Percentiles rank a stretch among this genome's conserved stretches.
phyloP scores from a whole-genome alignment of 352 stramenopile species.

The Discostella stelligera region DNA sequence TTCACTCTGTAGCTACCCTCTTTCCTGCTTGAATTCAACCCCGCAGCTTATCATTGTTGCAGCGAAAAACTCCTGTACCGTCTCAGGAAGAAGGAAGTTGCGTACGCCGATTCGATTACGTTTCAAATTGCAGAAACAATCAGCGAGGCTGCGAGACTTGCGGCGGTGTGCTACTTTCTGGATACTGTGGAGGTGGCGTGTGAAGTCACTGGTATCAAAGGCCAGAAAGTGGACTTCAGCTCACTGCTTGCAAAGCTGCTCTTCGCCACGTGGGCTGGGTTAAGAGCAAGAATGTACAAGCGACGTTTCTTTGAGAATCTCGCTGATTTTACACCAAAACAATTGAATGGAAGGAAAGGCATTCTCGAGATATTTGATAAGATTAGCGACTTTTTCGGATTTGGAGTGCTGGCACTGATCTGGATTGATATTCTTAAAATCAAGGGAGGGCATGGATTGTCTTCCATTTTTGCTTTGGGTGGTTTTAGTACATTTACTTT shows the following conservation, averaged over 20 bases:
- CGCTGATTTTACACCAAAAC: conserved; percentile 28
- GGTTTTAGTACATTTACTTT: conserved; percentile 48
- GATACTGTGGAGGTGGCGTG: conserved; percentile 44
- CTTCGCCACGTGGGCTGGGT: conserved; percentile 30
- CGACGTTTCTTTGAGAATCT: conserved; percentile 27
- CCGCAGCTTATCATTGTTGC: no score
- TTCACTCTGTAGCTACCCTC: conserved; percentile 1
- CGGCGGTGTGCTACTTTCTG: conserved; percentile 37
- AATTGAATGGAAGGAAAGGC: conserved; percentile 17
- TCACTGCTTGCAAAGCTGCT: conserved; percentile 34
- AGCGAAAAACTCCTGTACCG: conserved; percentile 28
- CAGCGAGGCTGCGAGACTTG: conserved; percentile 34
- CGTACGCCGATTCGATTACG: conserved; percentile 41
- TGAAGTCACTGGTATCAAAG: conserved; percentile 42
- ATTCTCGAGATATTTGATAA: conserved; percentile 46
- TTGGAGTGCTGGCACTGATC: conserved; percentile 34
- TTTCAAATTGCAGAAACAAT: conserved; percentile 34
- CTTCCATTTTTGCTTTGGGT: conserved; percentile 52
- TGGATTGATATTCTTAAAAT: conserved; percentile 53
- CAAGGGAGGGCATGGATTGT: conserved; percentile 37
- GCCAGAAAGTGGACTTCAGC: conserved; percentile 22
- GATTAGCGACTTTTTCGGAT: conserved; percentile 45
- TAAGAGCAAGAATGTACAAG: conserved; percentile 38
- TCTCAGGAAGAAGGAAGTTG: conserved; percentile 20
- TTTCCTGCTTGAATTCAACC: background rate